Conservation (phyloP, 1,284 basidiomycete species). For the Cystobasidium slooffiae region DNA sequence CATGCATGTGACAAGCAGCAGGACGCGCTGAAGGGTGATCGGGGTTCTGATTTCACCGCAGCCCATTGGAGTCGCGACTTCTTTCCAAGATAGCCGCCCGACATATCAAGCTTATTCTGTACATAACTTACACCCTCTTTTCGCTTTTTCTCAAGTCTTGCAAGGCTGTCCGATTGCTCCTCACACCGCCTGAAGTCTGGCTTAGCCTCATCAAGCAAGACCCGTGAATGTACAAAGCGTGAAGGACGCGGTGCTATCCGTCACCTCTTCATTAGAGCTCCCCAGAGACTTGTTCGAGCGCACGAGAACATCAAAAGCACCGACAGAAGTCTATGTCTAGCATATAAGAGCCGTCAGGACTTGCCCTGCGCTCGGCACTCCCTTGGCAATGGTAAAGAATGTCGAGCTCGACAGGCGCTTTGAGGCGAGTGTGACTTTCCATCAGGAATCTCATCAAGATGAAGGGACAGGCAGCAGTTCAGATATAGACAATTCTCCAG, state of each 20-base stretch:
- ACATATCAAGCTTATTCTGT: not conserved
- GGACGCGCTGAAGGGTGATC: too few relatives aligned
- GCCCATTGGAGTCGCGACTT: too few relatives aligned
- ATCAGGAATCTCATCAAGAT: not conserved
- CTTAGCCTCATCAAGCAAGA: not conserved
- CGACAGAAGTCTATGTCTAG: too few relatives aligned
- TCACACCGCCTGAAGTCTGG: not conserved
- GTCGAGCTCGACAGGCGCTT: slow-evolving; percentile 18
- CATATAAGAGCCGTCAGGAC: too few relatives aligned
- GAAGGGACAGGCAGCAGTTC: not conserved
- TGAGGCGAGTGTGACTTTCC: not conserved
- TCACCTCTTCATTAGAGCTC: too few relatives aligned
- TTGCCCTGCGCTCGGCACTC: not conserved
- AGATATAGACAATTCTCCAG: slow-evolving; percentile 2
- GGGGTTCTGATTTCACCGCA: too few relatives aligned
- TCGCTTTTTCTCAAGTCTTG: not conserved
- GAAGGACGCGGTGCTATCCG: not conserved
- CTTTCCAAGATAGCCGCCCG: not conserved
- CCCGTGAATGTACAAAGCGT: not conserved
- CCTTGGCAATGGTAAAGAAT: slow-evolving; percentile 5
- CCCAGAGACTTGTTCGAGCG: too few relatives aligned
- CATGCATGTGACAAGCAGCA: too few relatives aligned
- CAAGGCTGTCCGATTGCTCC: not conserved
- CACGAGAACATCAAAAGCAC: too few relatives aligned
- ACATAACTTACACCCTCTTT: not conserved